Base-by-base conservation (phyloP, 73 alveolate species). In the Stentor roeselii region DNA sequence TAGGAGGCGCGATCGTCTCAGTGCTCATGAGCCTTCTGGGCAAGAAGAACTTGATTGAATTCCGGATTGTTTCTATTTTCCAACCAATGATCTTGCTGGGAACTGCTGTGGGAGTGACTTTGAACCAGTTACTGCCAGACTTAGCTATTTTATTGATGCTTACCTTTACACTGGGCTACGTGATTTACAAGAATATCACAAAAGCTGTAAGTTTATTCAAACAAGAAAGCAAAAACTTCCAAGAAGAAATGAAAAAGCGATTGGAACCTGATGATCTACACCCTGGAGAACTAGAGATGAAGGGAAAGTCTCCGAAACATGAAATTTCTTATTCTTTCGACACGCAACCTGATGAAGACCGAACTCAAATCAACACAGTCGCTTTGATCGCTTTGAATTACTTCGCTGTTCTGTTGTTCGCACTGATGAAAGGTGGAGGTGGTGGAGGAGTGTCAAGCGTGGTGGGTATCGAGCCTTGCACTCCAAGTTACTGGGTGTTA, bases 91-190 rank as follows among this genome's bases (percentile, higher is more conserved):
- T n/a, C n/a, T 39, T 82, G 31, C 42, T 50, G 38, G 88, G 88
- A 0, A 82, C 88, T 2, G 36, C 82, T 61, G 67, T 82, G 4
- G 88, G 88, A 1, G 88, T 82, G 30, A 50, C 60, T 82, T 67
- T 82, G n/a, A 39, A 82, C 67, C 21, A 35, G 6, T 60, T 82
- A 38, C 67, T 82, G 21, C 88, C 88, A n/a, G 88, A 75, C 37
- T 82, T 15, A 1, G 60, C 32, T 1, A 67, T 31, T 32, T n/a
- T 67, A 21, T 1, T 2, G 15, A 27, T 67, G 32, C 31, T 67
- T 1, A 31, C 31, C 1, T 15, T 67, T 67, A 15, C 58, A 6
- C 80, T 82, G 3, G 38, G 36, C 42, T 60, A 41, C 42, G 58
- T 75, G 3, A 37, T 75, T 82, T 67, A 82, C 38, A 82, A 67